Percentiles rank a stretch among this genome's conserved stretches.
Conservation (phyloP, 768 basidiomycete species). For the Trametopsis cervina region DNA sequence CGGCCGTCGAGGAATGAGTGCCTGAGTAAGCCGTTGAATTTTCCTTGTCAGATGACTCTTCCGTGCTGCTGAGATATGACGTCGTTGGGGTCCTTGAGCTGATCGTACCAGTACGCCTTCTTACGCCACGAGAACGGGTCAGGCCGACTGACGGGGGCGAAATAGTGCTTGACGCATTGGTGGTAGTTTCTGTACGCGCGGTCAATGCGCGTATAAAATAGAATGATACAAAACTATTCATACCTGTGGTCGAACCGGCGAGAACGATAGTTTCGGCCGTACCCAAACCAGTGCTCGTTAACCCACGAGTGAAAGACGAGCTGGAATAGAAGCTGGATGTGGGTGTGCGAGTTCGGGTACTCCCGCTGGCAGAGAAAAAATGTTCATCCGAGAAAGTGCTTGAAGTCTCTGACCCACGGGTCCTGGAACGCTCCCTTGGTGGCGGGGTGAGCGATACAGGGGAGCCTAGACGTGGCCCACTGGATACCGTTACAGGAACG, state of each 20-base stretch:
- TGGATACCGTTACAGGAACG: slow-evolving; percentile 68
- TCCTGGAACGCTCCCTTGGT: slow-evolving; percentile 29
- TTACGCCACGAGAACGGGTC: slow-evolving; percentile 51
- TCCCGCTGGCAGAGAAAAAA: slow-evolving; percentile 37
- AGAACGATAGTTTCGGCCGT: slow-evolving; percentile 35
- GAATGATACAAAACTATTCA: slow-evolving; percentile 42
- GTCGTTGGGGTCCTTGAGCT: slow-evolving; percentile 37
- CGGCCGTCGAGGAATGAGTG: slow-evolving; percentile 13
- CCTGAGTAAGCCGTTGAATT: slow-evolving; percentile 32
- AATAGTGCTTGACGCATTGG: slow-evolving; percentile 23
- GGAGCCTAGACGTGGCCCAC: slow-evolving; percentile 43
- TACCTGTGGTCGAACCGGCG: slow-evolving; percentile 32
- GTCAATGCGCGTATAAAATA: slow-evolving; percentile 46
- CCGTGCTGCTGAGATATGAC: slow-evolving; percentile 30
- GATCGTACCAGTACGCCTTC: slow-evolving; percentile 38
- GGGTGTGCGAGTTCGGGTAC: slow-evolving; percentile 20
- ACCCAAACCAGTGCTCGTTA: slow-evolving; percentile 23
- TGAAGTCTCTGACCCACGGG: slow-evolving; percentile 19
- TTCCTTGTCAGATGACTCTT: slow-evolving; percentile 53
- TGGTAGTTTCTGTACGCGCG: slow-evolving; percentile 28
- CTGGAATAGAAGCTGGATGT: slow-evolving; percentile 30
- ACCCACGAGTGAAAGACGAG: slow-evolving; percentile 24
- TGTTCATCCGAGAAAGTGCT: slow-evolving; percentile 34
- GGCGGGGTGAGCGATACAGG: slow-evolving; percentile 40
- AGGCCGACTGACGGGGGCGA: slow-evolving; percentile 38